Evolutionary conservation across 345 rosid species (phyloP), one percentile per base, ranked within the genome.

Genomic region (Brassica nigra): DNA sequence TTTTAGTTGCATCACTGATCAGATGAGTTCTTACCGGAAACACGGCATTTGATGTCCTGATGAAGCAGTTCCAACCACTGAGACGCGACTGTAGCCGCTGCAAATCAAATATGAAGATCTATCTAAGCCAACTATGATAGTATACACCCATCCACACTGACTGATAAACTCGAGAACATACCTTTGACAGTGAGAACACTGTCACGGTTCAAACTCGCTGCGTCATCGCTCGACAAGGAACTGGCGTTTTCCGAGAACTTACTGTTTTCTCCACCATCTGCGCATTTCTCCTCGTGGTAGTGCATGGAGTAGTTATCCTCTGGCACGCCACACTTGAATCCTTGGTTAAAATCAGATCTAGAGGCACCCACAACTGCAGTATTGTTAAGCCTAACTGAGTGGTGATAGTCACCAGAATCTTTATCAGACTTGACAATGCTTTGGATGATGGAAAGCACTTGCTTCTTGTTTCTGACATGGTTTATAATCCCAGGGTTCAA

Each of bases 61-160:
- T 91, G 90, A 76, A 95, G 89, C 84, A 90, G 89, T 59, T 95
- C 95, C 83, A 95, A 69, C 99, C 99, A 95, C 61, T 93, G 97
- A 58, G 98, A 89, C 81, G 98, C 94, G 65, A 93, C 90, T 28
- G 84, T 87, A 33, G 99, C 99, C 80, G 97, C 98, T 93, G 90
- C 67, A 86, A 78, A 29, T 36, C 63, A 78, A 74, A 71, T 72
- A 59, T 12, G 14, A 37, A 9, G 59, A 81, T 81, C 77, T 36
- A 16, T 63, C 20, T 62, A 63, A 29, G 71, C 66, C 18, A 30
- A 28, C 37, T 27, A 47, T 57, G 62, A 75, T 33, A 18, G 76
- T 37, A 52, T 2, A 42, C 8, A 70, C 44, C 9, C 54, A 33
- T 6, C 18, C 64, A 47, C 33, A 44, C 12, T 39, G 28, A 2